These are phyloP conservation scores for Aspergillus indologenus DNA, from an alignment of 495 filamentous ascomycete genomes.

Conservation along the genomic window DNA sequence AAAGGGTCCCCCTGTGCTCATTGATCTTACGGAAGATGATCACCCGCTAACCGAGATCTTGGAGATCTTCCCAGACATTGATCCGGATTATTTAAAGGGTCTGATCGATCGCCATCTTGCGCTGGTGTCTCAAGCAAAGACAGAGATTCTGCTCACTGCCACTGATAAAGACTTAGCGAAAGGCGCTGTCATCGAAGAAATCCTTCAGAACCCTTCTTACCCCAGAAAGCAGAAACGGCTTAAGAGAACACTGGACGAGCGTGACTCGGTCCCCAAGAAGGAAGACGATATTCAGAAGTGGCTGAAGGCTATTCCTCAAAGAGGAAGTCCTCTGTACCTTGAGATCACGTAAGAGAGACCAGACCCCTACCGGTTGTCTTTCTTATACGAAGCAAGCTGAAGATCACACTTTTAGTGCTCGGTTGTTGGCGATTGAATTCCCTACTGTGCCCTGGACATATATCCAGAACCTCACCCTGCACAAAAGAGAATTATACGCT, in stretches of 20 bases:
- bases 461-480: constrained; percentile 13
- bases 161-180: background rate
- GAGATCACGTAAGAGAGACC: constrained; percentile 15
- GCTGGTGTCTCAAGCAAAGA: background rate
- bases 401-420: background rate
- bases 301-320: constrained; percentile 21
- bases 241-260: constrained; percentile 38
- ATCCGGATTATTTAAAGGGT: constrained; percentile 37
- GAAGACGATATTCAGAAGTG: constrained; percentile 35
- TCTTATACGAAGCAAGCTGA: background rate
- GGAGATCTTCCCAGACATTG: constrained; percentile 51
- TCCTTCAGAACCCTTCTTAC: constrained; percentile 42
- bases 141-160: background rate
- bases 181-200: constrained; percentile 36
- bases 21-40: constrained; percentile 1
- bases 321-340: constrained; percentile 4
- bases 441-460: constrained; percentile 8
- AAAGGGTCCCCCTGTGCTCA: background rate
- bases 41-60: constrained; percentile 39
- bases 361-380: background rate
- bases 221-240: constrained; percentile 44
- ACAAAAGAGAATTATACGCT: constrained; percentile 18
- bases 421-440: constrained; percentile 17
- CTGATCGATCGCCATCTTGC: constrained; percentile 27
- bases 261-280: constrained; percentile 24